These are phyloP conservation scores for Asclepias syriaca DNA, from an alignment of 257 asterid species.

Conservation along the genomic window DNA sequence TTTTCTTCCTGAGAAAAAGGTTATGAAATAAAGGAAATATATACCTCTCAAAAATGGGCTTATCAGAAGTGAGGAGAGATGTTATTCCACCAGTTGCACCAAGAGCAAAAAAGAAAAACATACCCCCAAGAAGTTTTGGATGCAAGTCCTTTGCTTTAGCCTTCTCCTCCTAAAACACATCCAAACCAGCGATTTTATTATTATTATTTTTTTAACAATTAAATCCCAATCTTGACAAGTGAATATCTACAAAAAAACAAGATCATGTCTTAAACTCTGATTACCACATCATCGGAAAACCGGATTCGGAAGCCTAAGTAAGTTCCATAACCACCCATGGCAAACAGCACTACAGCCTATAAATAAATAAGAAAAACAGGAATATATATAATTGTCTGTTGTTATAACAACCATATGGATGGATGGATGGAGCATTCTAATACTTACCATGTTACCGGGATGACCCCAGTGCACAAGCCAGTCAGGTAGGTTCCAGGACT, in stretches of 20 bases:
- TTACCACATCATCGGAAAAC: constrained; percentile 65
- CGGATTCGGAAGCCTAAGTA: constrained; percentile 86
- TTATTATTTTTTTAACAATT: not conserved
- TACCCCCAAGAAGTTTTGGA: constrained; percentile 92
- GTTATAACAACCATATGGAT: not conserved
- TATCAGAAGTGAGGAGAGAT: constrained; percentile 82
- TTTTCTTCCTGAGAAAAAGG: not conserved
- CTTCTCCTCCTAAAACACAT: constrained; percentile 66
- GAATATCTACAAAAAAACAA: not conserved
- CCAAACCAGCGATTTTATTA: not conserved
- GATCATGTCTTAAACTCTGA: constrained; percentile 8
- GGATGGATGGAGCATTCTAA: not conserved
- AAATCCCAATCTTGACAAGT: not conserved
- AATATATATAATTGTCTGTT: not conserved
- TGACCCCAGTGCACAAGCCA: constrained; percentile 99
- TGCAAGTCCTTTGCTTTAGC: constrained; percentile 95
- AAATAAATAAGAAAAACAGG: constrained; percentile 1
- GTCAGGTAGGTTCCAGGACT: constrained; percentile 66
- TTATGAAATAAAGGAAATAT: not conserved
- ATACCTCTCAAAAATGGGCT: constrained; percentile 85
- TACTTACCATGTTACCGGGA: constrained; percentile 83
- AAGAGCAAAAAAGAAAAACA: constrained; percentile 95
- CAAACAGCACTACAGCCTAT: constrained; percentile 94
- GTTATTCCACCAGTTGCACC: constrained; percentile 92
- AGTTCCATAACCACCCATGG: constrained; percentile 97